A percentile compares a stretch with the other conserved stretches of the same genome.
Conservation (phyloP, 116 monocot genomes). For the Phalaenopsis hybrid region DNA sequence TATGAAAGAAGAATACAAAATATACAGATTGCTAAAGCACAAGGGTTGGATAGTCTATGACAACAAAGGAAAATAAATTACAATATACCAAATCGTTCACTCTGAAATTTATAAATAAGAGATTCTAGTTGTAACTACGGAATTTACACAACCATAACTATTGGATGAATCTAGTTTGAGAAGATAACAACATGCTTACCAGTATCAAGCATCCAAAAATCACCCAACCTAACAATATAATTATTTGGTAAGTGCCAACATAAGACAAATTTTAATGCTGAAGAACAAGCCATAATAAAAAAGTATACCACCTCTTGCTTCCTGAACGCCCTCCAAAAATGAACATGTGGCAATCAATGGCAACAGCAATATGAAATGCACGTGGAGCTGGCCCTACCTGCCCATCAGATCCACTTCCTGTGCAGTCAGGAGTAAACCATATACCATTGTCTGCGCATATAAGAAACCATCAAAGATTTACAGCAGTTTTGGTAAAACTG, state of each 20-base stretch:
- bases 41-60: neutral
- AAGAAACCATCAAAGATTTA: conserved; percentile 7
- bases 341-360: conserved; percentile 94
- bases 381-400: conserved; percentile 65
- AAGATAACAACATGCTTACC: conserved; percentile 32
- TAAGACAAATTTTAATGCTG: neutral
- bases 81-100: neutral
- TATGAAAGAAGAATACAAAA: neutral
- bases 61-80: neutral
- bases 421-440: conserved; percentile 88
- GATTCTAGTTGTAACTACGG: neutral
- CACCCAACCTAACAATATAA: conserved; percentile 70
- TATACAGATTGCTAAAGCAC: neutral
- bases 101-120: conserved; percentile 1
- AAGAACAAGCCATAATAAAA: conserved; percentile 11
- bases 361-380: conserved; percentile 82
- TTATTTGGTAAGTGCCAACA: conserved; percentile 3
- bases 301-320: conserved; percentile 50
- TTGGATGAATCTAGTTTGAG: neutral
- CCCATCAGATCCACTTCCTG: conserved; percentile 59
- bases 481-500: neutral
- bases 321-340: conserved; percentile 93
- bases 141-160: neutral
- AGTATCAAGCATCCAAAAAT: conserved; percentile 99
- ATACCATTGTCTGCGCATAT: conserved; percentile 63